A percentile compares a stretch with the other conserved stretches of the same genome.
These are phyloP conservation scores for Nelumbo lutea DNA, from an alignment of 164 flowering plant species.

Conservation along the genomic window DNA sequence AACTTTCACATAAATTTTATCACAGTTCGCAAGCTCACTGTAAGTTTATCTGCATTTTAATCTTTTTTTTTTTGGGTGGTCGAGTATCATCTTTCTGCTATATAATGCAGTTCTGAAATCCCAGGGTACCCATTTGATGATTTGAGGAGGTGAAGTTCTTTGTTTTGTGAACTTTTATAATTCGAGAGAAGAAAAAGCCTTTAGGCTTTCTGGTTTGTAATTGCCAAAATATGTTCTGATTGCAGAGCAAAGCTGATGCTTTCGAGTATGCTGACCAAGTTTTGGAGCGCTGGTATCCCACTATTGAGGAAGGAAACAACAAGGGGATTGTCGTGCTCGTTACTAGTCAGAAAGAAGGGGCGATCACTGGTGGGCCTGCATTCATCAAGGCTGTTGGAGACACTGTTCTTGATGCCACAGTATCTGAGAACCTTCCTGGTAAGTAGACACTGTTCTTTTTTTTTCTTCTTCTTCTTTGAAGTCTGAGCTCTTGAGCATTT, in stretches of 20 bases:
- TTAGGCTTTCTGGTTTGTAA: not conserved
- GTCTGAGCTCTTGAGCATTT: not conserved
- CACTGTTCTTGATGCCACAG: conserved; percentile 77
- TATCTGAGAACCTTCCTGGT: conserved; percentile 96
- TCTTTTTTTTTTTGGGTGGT: not conserved
- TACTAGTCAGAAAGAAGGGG: conserved; percentile 98
- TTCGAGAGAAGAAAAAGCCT: not conserved
- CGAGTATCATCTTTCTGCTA: not conserved
- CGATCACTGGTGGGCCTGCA: conserved; percentile 91
- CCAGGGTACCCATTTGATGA: conserved; percentile 3
- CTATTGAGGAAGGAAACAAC: conserved; percentile 81
- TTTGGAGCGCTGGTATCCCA: conserved; percentile 90
- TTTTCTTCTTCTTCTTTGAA: not conserved
- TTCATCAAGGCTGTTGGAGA: conserved; percentile 91
- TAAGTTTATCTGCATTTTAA: conserved; percentile 29
- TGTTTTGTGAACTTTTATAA: not conserved
- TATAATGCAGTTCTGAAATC: not conserved
- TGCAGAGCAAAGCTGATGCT: conserved; percentile 97
- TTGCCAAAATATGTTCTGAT: conserved; percentile 3
- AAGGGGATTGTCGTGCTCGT: conserved; percentile 92
- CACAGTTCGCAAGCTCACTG: conserved; percentile 93
- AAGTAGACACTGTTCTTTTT: conserved; percentile 7
- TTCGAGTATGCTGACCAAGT: conserved; percentile 97
- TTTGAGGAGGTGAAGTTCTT: not conserved
- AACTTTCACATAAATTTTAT: conserved; percentile 67